These are phyloP conservation scores for Nissolia schottii DNA, from an alignment of 306 rosid genomes.

Conservation along the genomic window DNA sequence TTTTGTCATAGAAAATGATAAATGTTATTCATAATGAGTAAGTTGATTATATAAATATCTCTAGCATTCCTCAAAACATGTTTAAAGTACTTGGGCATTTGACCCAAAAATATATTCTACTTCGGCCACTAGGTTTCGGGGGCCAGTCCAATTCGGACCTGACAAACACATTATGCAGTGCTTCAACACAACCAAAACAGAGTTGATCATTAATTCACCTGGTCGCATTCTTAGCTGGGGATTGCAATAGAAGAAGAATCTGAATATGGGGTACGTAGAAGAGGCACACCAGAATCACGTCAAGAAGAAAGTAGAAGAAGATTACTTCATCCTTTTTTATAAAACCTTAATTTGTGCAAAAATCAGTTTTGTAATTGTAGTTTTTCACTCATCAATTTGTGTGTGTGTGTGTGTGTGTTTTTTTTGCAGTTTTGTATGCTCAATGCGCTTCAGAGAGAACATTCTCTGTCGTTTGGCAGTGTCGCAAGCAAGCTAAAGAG, in stretches of 20 bases:
- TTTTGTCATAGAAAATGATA: too few species aligned
- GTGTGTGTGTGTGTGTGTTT: too few species aligned
- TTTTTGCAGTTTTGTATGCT: too few species aligned
- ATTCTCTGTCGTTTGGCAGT: too few species aligned
- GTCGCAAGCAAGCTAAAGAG: too few species aligned
- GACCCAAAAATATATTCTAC: too few species aligned
- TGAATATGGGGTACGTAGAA: conserved; percentile 71
- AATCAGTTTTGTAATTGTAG: not conserved
- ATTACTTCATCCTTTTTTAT: conserved; percentile 16
- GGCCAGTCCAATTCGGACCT: too few species aligned
- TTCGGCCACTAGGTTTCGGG: not conserved
- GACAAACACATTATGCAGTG: not conserved
- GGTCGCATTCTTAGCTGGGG: not conserved
- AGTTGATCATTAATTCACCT: not conserved
- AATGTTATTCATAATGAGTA: too few species aligned
- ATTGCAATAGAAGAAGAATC: not conserved
- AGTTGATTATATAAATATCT: too few species aligned
- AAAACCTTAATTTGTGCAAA: conserved; percentile 26
- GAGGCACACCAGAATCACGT: conserved; percentile 95
- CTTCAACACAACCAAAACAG: not conserved
- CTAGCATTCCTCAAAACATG: too few species aligned
- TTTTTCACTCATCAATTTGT: not conserved
- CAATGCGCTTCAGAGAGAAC: too few species aligned
- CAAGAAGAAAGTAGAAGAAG: conserved; percentile 98
- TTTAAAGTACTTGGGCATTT: too few species aligned